These are phyloP conservation scores for Zasmidium cellare DNA, from an alignment of 2,329 filamentous ascomycete species.

Conservation along the genomic window DNA sequence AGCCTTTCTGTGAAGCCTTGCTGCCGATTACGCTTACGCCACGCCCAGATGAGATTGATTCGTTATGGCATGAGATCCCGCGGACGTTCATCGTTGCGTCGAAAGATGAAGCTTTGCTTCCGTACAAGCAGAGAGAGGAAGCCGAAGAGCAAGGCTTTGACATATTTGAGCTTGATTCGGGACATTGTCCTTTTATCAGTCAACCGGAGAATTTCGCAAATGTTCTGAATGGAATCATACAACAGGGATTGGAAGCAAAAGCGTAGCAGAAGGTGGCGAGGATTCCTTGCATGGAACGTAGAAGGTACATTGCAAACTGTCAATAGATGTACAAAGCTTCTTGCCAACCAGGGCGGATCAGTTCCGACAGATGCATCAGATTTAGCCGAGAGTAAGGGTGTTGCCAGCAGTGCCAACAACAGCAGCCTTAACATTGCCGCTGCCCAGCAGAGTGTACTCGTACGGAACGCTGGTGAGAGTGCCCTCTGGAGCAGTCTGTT, in stretches of 20 bases:
- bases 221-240: constrained; percentile 2
- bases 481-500: constrained; percentile 36
- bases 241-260: too few species aligned
- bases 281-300: too few species aligned
- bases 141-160: constrained; percentile 12
- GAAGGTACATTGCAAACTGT: too few species aligned
- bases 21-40: neutral
- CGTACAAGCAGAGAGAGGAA: constrained; percentile 5
- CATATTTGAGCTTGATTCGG: constrained; percentile 9
- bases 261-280: too few species aligned
- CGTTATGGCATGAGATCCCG: constrained; percentile 2
- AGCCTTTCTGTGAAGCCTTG: constrained; percentile 11
- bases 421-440: constrained; percentile 37
- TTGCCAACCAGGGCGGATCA: too few species aligned
- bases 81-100: constrained; percentile 3
- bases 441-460: constrained; percentile 34
- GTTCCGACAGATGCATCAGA: neutral
- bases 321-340: too few species aligned
- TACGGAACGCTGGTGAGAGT: constrained; percentile 39
- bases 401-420: constrained; percentile 42
- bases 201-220: constrained; percentile 9
- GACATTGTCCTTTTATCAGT: constrained; percentile 10
- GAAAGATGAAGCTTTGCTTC: constrained; percentile 5
- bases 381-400: constrained; percentile 36
- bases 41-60: neutral